Conservation (phyloP, 1,284 basidiomycete species). For the Cryptococcus hybrid region DNA sequence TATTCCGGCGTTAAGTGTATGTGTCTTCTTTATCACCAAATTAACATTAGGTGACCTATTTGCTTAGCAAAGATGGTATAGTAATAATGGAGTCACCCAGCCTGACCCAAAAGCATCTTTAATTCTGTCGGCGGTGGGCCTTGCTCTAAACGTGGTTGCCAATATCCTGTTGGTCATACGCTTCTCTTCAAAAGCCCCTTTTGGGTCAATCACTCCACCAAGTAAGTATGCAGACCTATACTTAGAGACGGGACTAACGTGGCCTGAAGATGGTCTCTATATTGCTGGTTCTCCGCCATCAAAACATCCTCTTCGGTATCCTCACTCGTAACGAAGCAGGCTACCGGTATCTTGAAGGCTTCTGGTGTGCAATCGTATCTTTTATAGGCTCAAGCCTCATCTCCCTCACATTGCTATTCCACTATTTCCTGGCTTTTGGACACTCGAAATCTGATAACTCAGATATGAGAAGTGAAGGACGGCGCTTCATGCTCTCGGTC, state of each 20-base stretch:
- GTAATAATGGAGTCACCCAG: constrained; percentile 25
- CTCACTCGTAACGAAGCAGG: constrained; percentile 33
- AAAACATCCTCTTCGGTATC: constrained; percentile 46
- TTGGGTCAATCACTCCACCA: constrained; percentile 42
- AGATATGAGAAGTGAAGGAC: constrained; percentile 43
- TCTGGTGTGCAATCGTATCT: constrained; percentile 53
- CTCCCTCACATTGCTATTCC: constrained; percentile 42
- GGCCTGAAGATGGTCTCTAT: constrained; percentile 32
- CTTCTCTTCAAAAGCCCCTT: constrained; percentile 42
- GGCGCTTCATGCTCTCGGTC: constrained; percentile 52
- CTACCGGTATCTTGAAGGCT: constrained; percentile 47
- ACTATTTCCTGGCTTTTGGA: constrained; percentile 45
- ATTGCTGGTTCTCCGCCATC: constrained; percentile 51
- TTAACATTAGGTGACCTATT: too few relatives aligned
- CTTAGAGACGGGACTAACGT: background rate
- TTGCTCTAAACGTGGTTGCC: constrained; percentile 51
- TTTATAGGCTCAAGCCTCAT: constrained; percentile 48
- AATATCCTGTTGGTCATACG: constrained; percentile 51
- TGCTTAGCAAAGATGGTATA: constrained; percentile 47
- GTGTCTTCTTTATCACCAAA: constrained; percentile 3
- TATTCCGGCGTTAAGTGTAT: constrained; percentile 51
- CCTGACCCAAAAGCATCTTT: constrained; percentile 44
- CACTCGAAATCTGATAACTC: constrained; percentile 22
- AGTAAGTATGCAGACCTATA: constrained; percentile 7
- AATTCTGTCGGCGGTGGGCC: constrained; percentile 48